A percentile compares a stretch with the other conserved stretches of the same genome.
Evolutionary conservation across 805 yeast species (phyloP).

Genomic region (Naumovozyma baii): DNA sequence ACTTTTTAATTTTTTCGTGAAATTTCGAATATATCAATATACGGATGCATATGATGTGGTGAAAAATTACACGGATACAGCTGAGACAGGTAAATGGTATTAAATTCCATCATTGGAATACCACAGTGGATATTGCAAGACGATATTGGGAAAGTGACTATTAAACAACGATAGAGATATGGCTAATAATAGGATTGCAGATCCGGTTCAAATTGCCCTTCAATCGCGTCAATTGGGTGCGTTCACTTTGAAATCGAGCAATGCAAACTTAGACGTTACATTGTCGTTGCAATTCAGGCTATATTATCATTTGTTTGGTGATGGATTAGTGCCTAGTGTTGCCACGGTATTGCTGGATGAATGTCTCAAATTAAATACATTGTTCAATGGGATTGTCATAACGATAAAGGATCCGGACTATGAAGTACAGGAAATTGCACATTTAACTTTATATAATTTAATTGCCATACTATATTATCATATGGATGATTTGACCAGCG

Average conservation of each 20-base stretch:
- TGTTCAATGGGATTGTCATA: slow-evolving; percentile 4
- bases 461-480: background rate
- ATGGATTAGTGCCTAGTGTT: slow-evolving; percentile 7
- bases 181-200: background rate
- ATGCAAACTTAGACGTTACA: slow-evolving; percentile 14
- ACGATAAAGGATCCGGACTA: slow-evolving; percentile 3
- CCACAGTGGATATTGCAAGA: too few species aligned
- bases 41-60: too few species aligned
- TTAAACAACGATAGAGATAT: too few species aligned
- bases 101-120: too few species aligned
- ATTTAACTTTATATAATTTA: background rate
- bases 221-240: slow-evolving; percentile 22
- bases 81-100: too few species aligned
- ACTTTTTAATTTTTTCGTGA: too few species aligned
- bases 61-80: too few species aligned
- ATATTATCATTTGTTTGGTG: slow-evolving; percentile 20
- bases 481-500: background rate
- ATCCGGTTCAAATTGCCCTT: slow-evolving; percentile 13
- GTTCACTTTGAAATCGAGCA: slow-evolving; percentile 14
- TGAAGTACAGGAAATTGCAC: slow-evolving; percentile 1
- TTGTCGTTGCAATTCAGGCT: slow-evolving; percentile 23
- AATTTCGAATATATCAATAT: too few species aligned
- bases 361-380: slow-evolving; percentile 8
- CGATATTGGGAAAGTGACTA: too few species aligned
- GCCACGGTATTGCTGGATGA: slow-evolving; percentile 15